Conservation (phyloP, 257 asterid genomes). For the Penstemon davidsonii region DNA sequence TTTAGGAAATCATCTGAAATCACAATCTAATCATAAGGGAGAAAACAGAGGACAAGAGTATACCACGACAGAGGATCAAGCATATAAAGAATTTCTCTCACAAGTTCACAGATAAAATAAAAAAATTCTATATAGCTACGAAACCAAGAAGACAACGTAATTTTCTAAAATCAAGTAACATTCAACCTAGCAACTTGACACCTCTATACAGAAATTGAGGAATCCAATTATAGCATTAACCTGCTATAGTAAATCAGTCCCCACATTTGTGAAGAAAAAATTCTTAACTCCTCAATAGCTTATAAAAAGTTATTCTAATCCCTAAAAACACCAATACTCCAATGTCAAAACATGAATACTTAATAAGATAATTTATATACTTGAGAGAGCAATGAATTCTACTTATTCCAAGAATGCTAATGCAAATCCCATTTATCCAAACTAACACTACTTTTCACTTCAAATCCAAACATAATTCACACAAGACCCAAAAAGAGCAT, state of each 20-base stretch:
- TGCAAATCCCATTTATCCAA: background rate
- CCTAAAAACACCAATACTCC: background rate
- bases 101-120: conserved; percentile 4
- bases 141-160: background rate
- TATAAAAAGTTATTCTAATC: background rate
- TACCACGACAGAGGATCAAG: background rate
- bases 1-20: background rate
- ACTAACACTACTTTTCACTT: conserved; percentile 17
- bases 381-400: background rate
- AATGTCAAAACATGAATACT: background rate
- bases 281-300: background rate
- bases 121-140: background rate
- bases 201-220: background rate
- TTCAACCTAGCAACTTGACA: background rate
- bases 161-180: background rate
- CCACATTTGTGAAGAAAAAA: background rate
- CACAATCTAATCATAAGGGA: background rate
- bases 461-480: background rate
- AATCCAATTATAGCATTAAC: conserved; percentile 3
- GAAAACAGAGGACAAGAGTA: background rate
- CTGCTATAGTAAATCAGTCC: background rate
- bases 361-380: background rate
- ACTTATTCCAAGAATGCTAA: background rate
- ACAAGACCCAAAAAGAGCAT: background rate
- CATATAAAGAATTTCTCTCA: background rate